phyloP scores from a whole-genome alignment of 805 yeast genomes.

The Lachancea lanzarotensis region DNA sequence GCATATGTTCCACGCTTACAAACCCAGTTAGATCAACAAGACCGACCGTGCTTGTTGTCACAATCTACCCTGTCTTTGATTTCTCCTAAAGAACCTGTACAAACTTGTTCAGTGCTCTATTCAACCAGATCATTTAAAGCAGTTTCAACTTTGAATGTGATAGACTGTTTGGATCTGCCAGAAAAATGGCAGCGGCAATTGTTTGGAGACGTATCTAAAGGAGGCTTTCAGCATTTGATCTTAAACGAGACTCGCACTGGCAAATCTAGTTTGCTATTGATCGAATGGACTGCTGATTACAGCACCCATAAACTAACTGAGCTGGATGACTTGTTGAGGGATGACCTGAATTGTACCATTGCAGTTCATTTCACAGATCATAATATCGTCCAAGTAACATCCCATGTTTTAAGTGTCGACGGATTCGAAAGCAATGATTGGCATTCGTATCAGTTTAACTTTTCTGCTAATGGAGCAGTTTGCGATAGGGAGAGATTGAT shows the following conservation, averaged over 20 bases:
- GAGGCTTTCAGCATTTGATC: background rate
- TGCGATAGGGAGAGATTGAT: slow-evolving; percentile 8
- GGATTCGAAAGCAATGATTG: slow-evolving; percentile 1
- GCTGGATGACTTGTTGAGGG: slow-evolving; percentile 17
- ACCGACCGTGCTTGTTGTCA: slow-evolving; percentile 20
- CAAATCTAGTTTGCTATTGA: background rate
- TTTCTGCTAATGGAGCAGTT: slow-evolving; percentile 13
- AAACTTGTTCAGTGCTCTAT: background rate
- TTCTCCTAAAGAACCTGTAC: background rate
- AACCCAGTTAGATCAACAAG: background rate
- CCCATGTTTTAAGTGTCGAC: slow-evolving; percentile 9
- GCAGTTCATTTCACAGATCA: slow-evolving; percentile 10
- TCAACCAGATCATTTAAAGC: background rate
- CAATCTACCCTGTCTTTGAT: slow-evolving; percentile 18
- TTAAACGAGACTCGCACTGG: background rate
- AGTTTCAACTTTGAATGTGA: background rate
- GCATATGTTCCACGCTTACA: background rate
- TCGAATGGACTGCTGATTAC: background rate
- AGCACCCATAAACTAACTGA: slow-evolving; percentile 5
- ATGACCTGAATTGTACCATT: slow-evolving; percentile 8
- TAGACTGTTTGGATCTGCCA: background rate
- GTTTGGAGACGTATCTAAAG: background rate
- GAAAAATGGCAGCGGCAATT: slow-evolving; percentile 2
- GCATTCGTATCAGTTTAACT: slow-evolving; percentile 6
- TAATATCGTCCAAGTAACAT: slow-evolving; percentile 16